Evolutionary conservation across 805 yeast species (phyloP).

Genomic region (Ogataea nonfermentans): DNA sequence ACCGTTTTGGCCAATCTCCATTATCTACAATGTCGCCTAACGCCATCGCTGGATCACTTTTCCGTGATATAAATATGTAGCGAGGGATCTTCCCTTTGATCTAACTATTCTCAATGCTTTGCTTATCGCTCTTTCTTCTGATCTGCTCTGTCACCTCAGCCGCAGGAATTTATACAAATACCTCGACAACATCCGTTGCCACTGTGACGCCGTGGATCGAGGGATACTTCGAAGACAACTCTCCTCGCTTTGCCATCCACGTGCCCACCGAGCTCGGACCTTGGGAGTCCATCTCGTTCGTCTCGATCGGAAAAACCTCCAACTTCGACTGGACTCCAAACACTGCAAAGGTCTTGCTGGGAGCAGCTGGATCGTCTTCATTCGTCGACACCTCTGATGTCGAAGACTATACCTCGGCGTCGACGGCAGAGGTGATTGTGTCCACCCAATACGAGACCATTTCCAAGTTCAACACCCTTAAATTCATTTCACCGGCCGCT

Average conservation of each 20-base stretch:
- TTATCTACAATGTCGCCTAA: background rate
- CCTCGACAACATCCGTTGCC: conserved; percentile 7
- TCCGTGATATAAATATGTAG: background rate
- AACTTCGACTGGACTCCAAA: conserved; percentile 23
- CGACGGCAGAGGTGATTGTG: conserved; percentile 15
- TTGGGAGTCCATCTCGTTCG: conserved; percentile 17
- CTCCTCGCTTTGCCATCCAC: conserved; percentile 20
- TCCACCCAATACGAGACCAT: conserved; percentile 6
- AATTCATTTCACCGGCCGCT: conserved; percentile 16
- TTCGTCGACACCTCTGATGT: conserved; percentile 7
- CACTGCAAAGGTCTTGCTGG: conserved; percentile 13
- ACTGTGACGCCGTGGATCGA: conserved; percentile 22
- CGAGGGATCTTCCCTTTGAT: background rate
- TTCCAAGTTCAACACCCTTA: conserved; percentile 11
- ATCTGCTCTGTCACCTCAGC: conserved; percentile 7
- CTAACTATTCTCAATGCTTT: conserved; percentile 4
- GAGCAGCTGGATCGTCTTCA: conserved; percentile 5
- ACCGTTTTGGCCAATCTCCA: conserved; percentile 3
- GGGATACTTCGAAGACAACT: conserved; percentile 17
- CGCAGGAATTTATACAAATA: conserved; percentile 9
- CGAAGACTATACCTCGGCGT: conserved; percentile 13
- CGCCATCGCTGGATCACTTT: background rate
- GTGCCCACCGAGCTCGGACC: conserved; percentile 25
- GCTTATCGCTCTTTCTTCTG: conserved; percentile 9
- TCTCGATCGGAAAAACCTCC: conserved; percentile 16